Conservation (phyloP, 805 yeast genomes). For the Suhomyces pyralidae region DNA sequence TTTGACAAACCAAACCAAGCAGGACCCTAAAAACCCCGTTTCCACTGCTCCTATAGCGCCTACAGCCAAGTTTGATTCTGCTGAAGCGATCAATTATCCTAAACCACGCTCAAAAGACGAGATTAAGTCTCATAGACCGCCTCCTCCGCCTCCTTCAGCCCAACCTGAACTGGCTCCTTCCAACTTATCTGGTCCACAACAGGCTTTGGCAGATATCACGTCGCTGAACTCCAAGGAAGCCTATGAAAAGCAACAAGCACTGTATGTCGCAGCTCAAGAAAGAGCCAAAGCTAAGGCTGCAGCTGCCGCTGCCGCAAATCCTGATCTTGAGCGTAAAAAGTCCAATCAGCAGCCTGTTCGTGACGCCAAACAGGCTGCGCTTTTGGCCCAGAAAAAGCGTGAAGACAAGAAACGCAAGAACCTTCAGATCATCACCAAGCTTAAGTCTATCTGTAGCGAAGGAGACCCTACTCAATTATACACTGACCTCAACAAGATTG, state of each 20-base stretch:
- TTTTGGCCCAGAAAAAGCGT: slow-evolving; percentile 61
- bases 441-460: slow-evolving; percentile 72
- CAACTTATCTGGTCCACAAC: slow-evolving; percentile 25
- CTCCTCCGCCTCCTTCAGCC: slow-evolving; percentile 40
- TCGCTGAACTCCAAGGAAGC: slow-evolving; percentile 8
- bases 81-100: slow-evolving; percentile 9
- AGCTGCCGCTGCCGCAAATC: not conserved
- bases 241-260: slow-evolving; percentile 10
- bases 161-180: slow-evolving; percentile 28
- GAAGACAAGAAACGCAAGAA: slow-evolving; percentile 76
- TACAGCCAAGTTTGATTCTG: slow-evolving; percentile 25
- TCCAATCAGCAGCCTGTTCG: slow-evolving; percentile 40
- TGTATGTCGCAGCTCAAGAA: slow-evolving; percentile 8
- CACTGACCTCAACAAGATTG: slow-evolving; percentile 73
- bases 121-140: slow-evolving; percentile 35
- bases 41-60: slow-evolving; percentile 39
- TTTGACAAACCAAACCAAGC: slow-evolving; percentile 26
- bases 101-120: slow-evolving; percentile 24
- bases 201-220: slow-evolving; percentile 17
- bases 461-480: slow-evolving; percentile 80
- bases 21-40: slow-evolving; percentile 20
- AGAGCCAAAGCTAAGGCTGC: slow-evolving; percentile 7
- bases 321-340: slow-evolving; percentile 7
- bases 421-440: slow-evolving; percentile 65
- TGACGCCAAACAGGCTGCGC: slow-evolving; percentile 53